A percentile compares a stretch with the other conserved stretches of the same genome.
Conservation (phyloP, 2,329 filamentous ascomycete genomes). For the Diaporthe sp. region DNA sequence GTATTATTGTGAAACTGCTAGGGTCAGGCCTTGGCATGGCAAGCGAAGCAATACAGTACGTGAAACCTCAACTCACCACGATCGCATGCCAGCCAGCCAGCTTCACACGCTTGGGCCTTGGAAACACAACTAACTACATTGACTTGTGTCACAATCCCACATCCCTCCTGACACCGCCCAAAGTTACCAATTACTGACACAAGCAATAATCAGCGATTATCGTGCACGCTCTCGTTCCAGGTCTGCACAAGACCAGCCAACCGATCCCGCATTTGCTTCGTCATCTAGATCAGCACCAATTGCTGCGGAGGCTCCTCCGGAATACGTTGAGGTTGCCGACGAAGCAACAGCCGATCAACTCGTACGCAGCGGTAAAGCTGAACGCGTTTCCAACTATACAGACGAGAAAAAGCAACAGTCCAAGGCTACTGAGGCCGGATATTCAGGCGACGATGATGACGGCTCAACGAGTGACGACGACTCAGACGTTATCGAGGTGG, state of each 20-base stretch:
- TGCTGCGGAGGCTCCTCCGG: constrained; percentile 5
- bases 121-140: not conserved
- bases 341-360: constrained; percentile 29
- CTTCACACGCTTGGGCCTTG: not conserved
- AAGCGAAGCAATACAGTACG: constrained; percentile 42
- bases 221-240: constrained; percentile 36
- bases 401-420: constrained; percentile 19
- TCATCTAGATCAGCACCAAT: constrained; percentile 1
- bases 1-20: constrained; percentile 31
- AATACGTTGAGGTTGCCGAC: constrained; percentile 37
- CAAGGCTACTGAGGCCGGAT: constrained; percentile 11
- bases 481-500: constrained; percentile 6
- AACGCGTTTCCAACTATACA: constrained; percentile 12
- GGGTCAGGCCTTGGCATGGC: constrained; percentile 41
- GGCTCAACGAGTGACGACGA: constrained; percentile 28
- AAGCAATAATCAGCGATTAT: constrained; percentile 20
- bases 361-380: constrained; percentile 22
- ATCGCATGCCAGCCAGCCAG: not conserved
- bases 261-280: constrained; percentile 4
- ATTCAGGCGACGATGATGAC: constrained; percentile 28
- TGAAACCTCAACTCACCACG: not conserved
- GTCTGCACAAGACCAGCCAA: constrained; percentile 22
- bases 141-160: too few relatives aligned
- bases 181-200: not conserved
- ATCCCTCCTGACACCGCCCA: too few relatives aligned